Base-by-base conservation (phyloP, 805 yeast species). In the Zygoascus flipseniorum region DNA sequence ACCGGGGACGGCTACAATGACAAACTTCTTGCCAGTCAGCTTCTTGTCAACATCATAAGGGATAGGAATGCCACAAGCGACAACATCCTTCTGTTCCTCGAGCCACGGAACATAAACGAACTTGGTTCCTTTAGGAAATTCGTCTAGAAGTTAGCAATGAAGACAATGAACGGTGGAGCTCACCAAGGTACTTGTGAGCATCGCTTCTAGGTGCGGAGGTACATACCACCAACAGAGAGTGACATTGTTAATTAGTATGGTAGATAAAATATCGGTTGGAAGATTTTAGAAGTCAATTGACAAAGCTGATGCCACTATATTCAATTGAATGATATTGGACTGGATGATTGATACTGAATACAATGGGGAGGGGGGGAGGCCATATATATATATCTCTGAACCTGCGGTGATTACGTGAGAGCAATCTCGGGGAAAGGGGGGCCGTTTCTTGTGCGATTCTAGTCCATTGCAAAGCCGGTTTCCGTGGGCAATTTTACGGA, bases 1-100 rank as follows among this genome's bases (percentile, higher is more conserved):
- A 57, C 90, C 95, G 57, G 95, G 93, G 35, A 86, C 89, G 55
- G 85, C 76, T 32, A 88, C 87, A 61, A 86, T 72, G 44, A 86
- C 80, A 32, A 83, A 79, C 62, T 76, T 81, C 73, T 81, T 80
- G 62, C 60, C 65, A 19, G 63, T 55, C 32, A 72, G 59, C 59
- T 67, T 68, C 63, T 66, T 65, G 63, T 65, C 69, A 35, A 69
- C 59, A 58, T 66, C 64, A 42, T 65, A 64, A 39, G 63, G 59
- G 43, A 58, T 62, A 32, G 76, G 76, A 49, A 68, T 60, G 28
- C 76, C 76, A 54, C 76, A 72, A 18, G 65, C 64, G 19, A 57
- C 59, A 48, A 65, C 64, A 46, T 54, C 64, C 16, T 61, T 57
- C 31, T 45, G 35, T 56, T 69, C 73, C 41, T 58, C 48, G 20